Evolutionary conservation across 1,139 yeast genomes (phyloP).

Genomic region (Pichia sp.): DNA sequence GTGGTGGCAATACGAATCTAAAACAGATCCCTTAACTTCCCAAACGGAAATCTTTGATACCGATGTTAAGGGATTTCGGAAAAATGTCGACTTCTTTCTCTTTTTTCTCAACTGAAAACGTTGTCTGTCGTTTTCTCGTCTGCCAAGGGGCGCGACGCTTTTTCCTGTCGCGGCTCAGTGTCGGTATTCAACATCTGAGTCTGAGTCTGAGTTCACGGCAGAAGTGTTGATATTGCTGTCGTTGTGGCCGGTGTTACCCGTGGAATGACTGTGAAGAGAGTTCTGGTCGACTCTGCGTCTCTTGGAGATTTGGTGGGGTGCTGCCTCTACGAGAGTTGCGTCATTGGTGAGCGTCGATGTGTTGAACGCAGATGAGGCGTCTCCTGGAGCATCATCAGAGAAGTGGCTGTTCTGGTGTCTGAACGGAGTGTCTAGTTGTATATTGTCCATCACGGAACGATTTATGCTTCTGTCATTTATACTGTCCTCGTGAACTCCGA

Average conservation of each 20-base stretch:
- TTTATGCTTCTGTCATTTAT: neutral
- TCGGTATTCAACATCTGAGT: slow-evolving; percentile 14
- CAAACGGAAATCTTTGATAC: neutral
- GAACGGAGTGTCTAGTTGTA: neutral
- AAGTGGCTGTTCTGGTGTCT: neutral
- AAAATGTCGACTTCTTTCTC: neutral
- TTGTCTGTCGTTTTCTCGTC: neutral
- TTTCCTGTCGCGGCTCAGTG: neutral
- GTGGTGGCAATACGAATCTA: neutral
- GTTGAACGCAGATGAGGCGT: neutral
- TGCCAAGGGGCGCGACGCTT: neutral
- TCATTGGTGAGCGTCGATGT: slow-evolving; percentile 6
- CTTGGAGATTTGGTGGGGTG: slow-evolving; percentile 6
- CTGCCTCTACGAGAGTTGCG: slow-evolving; percentile 9
- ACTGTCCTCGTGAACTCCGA: neutral
- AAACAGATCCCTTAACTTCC: neutral
- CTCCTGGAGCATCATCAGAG: neutral
- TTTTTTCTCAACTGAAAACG: neutral
- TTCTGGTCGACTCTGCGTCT: slow-evolving; percentile 12
- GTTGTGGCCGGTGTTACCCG: neutral
- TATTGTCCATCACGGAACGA: neutral
- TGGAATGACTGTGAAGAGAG: neutral
- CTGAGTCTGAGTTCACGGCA: slow-evolving; percentile 9
- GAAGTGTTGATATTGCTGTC: neutral
- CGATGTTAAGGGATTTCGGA: neutral